These are phyloP conservation scores for Sanghuangporus weigelae DNA, from an alignment of 1,284 basidiomycete species.

Conservation along the genomic window DNA sequence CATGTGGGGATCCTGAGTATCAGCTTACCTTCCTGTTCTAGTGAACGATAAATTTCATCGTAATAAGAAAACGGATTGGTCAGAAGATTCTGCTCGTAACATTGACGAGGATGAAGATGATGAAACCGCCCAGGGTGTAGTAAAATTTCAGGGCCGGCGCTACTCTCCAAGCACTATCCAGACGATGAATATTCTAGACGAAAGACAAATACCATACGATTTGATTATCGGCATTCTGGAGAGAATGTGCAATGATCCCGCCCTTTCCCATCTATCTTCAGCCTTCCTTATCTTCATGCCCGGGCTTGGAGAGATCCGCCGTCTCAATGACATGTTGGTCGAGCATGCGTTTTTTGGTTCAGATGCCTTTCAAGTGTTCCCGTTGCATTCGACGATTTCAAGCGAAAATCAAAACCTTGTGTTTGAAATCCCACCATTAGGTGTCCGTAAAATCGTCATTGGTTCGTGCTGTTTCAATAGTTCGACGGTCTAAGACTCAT, in stretches of 20 bases:
- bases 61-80: conserved; percentile 64
- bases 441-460: conserved; percentile 88
- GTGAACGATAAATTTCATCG: conserved; percentile 62
- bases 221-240: conserved; percentile 86
- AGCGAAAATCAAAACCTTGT: conserved; percentile 89
- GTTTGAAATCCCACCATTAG: conserved; percentile 80
- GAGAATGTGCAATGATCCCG: conserved; percentile 67
- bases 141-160: conserved; percentile 58
- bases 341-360: conserved; percentile 77
- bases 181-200: conserved; percentile 86
- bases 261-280: conserved; percentile 59
- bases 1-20: neutral
- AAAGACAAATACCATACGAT: conserved; percentile 87
- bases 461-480: conserved; percentile 39
- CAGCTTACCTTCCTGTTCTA: conserved; percentile 20
- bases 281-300: conserved; percentile 95
- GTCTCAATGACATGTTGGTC: conserved; percentile 76
- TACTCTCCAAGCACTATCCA: conserved; percentile 71
- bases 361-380: conserved; percentile 73
- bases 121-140: conserved; percentile 31
- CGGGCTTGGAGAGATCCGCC: conserved; percentile 87
- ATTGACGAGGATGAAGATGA: conserved; percentile 76
- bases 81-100: conserved; percentile 54
- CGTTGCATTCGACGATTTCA: conserved; percentile 91
- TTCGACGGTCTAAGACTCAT: neutral